These are phyloP conservation scores for Penicillium bialowiezense DNA, from an alignment of 495 filamentous ascomycete genomes.

Conservation along the genomic window DNA sequence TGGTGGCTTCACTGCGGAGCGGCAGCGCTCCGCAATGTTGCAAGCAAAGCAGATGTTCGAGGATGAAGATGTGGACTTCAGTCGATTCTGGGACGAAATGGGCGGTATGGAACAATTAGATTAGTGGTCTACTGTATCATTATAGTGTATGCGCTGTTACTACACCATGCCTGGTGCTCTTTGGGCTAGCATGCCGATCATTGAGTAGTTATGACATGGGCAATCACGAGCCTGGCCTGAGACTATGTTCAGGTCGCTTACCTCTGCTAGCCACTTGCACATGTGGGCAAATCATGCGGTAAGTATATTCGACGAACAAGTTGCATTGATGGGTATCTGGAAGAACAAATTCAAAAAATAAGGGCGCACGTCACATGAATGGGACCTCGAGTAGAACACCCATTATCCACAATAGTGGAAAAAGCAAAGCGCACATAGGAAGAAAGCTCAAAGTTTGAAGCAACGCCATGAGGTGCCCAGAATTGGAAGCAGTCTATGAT, in stretches of 20 bases:
- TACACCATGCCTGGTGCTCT: background rate
- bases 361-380: conserved; percentile 10
- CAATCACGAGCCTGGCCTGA: too few relatives aligned
- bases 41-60: conserved; percentile 69
- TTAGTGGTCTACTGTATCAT: conserved; percentile 1
- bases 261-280: too few relatives aligned
- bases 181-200: too few relatives aligned
- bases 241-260: too few relatives aligned
- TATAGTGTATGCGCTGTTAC: background rate
- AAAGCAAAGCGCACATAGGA: conserved; percentile 8
- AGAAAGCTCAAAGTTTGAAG: background rate
- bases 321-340: conserved; percentile 34
- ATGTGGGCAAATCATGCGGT: too few relatives aligned
- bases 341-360: conserved; percentile 9
- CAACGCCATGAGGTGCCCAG: too few relatives aligned
- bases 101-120: conserved; percentile 54
- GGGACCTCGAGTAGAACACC: background rate
- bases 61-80: conserved; percentile 69
- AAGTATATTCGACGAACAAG: too few relatives aligned
- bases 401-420: background rate
- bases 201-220: too few relatives aligned
- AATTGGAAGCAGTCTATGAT: conserved; percentile 8
- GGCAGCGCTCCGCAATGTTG: conserved; percentile 61
- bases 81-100: conserved; percentile 67
- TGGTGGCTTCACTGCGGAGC: conserved; percentile 68